These are phyloP conservation scores for Chrysanthemum seticuspe DNA, from an alignment of 129 eudicot genomes.

Conservation along the genomic window DNA sequence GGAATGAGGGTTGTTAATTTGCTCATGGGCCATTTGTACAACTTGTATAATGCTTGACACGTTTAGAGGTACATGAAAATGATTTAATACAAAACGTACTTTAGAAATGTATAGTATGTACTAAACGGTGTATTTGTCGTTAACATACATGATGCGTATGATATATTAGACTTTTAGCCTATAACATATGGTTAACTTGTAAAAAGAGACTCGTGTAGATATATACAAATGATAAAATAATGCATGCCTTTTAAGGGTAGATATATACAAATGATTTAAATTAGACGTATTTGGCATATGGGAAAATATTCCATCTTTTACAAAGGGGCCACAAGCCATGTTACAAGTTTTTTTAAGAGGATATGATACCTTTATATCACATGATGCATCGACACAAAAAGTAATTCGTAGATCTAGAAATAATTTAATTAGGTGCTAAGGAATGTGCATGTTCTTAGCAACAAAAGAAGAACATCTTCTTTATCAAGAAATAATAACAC, in stretches of 20 bases:
- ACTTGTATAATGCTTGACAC: constrained; percentile 18
- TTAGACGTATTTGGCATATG: constrained; percentile 22
- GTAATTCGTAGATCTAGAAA: constrained; percentile 10
- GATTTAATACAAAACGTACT: background rate
- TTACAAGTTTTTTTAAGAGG: constrained; percentile 28
- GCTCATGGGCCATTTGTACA: constrained; percentile 20
- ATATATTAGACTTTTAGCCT: background rate
- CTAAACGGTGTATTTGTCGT: background rate
- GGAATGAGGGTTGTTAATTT: constrained; percentile 8
- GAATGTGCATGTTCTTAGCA: background rate
- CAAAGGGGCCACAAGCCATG: constrained; percentile 32
- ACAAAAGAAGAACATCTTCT: background rate
- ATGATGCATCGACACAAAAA: constrained; percentile 18
- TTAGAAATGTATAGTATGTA: background rate
- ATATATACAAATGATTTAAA: constrained; percentile 16
- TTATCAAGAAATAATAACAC: background rate
- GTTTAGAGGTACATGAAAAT: constrained; percentile 7
- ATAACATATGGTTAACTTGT: background rate
- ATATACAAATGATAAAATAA: background rate
- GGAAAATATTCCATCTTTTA: constrained; percentile 15
- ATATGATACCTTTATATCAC: constrained; percentile 16
- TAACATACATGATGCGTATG: background rate
- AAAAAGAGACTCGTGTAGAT: background rate
- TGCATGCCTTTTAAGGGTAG: background rate
- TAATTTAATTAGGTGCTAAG: constrained; percentile 11